Conservation (phyloP, 192 early-diverging fungal genomes). For the Mortierella antarctica region DNA sequence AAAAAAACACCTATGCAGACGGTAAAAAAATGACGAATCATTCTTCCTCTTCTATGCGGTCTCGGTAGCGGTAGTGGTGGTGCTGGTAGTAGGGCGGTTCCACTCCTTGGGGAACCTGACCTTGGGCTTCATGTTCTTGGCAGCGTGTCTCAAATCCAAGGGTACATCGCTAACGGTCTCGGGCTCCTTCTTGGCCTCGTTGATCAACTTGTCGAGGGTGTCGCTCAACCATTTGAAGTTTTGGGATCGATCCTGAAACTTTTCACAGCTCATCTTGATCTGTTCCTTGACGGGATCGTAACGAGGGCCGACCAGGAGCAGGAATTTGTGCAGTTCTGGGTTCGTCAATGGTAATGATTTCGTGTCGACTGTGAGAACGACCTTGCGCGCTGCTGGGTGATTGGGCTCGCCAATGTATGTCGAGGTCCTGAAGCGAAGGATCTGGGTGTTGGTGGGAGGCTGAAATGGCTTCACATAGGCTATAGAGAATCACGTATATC, state of each 20-base stretch:
- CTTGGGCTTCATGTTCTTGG: conserved; percentile 54
- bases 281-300: conserved; percentile 69
- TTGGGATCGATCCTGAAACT: conserved; percentile 62
- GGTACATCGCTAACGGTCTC: conserved; percentile 68
- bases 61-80: background rate
- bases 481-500: conserved; percentile 18
- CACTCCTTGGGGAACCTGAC: conserved; percentile 73
- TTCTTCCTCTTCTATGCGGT: background rate
- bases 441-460: conserved; percentile 57
- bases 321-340: conserved; percentile 66
- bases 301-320: conserved; percentile 67
- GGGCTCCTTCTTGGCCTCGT: conserved; percentile 70
- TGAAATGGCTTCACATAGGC: conserved; percentile 65
- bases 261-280: conserved; percentile 67
- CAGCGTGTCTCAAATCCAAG: conserved; percentile 66
- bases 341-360: conserved; percentile 58
- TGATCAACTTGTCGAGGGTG: conserved; percentile 59
- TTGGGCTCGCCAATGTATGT: conserved; percentile 63
- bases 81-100: conserved; percentile 54
- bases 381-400: conserved; percentile 62
- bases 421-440: conserved; percentile 61
- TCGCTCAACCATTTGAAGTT: conserved; percentile 70
- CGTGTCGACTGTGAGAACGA: conserved; percentile 61
- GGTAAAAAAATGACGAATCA: background rate
- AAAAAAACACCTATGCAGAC: background rate